These are phyloP conservation scores for Litsea cubeba DNA, from an alignment of 164 flowering plant genomes.

Conservation along the genomic window DNA sequence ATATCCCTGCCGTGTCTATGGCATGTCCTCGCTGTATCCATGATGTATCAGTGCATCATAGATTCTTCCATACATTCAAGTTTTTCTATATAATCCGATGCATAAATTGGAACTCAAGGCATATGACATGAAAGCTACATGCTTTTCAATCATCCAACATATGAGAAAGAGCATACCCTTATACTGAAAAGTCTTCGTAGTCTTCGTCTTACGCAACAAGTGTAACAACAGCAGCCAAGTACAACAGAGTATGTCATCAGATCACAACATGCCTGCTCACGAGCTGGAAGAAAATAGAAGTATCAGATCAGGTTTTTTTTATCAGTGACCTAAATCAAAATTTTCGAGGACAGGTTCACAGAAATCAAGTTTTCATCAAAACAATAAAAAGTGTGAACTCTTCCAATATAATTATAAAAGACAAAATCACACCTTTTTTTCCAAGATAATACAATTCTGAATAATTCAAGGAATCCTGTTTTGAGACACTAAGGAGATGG, in stretches of 20 bases:
- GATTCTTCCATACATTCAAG: neutral
- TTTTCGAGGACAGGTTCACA: neutral
- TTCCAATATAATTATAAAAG: too few species aligned
- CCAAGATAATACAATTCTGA: neutral
- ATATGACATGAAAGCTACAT: neutral
- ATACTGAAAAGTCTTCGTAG: conserved; percentile 34
- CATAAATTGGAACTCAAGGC: neutral
- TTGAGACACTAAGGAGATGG: too few species aligned
- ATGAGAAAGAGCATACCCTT: conserved; percentile 17
- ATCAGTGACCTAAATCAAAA: neutral
- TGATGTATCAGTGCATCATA: too few species aligned
- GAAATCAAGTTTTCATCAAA: neutral
- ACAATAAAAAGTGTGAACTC: neutral
- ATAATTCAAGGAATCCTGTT: too few species aligned
- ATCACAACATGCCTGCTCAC: conserved; percentile 27
- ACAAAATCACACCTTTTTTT: neutral
- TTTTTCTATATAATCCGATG: neutral
- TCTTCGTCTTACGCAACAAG: conserved; percentile 39
- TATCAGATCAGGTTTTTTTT: neutral
- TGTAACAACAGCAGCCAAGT: conserved; percentile 45
- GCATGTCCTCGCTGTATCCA: too few species aligned
- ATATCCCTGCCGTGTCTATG: too few species aligned
- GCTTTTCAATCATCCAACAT: neutral
- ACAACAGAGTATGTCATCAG: conserved; percentile 38
- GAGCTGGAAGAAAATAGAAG: conserved; percentile 27